Evolutionary conservation across 495 filamentous ascomycete genomes (phyloP), one percentile per base, ranked within the genome.

Genomic region (Hyaloscypha finlandica): DNA sequence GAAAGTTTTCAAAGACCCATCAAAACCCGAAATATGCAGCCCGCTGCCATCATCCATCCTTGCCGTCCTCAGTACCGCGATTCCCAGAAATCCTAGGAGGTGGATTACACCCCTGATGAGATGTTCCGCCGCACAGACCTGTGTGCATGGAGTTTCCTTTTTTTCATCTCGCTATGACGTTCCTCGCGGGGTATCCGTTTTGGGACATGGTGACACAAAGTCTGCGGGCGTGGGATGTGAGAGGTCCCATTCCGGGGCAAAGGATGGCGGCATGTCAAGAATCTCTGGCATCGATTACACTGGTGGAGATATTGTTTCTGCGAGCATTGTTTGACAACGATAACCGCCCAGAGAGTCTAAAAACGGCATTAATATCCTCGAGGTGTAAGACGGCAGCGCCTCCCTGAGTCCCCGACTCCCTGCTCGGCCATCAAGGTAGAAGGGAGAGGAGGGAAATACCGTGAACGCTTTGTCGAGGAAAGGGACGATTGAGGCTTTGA

Each of bases 121-220:
- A 59, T 35, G 56, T 20, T 31, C 6, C 12, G 25, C 11, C 35
- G 54, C 63, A 65, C 63, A 33, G 63, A 65, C 63, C 63, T 48
- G 56, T 59, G n/a, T 56, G 16, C 32, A 32, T 29, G 48, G 25
- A 56, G 12, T 25, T 51, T 48, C 42, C 14, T 53, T 33, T 55
- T 64, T 64, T 37, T 32, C n/a, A n/a, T 20, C 22, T 56, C 48
- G 63, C 63, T 65, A 65, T 48, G 63, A 65, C 63, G 63, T 65
- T 65, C 32, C 20, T 35, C 54, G 63, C 54, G 53, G 63, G 63
- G 63, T 59, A 59, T 51, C 63, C 30, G 8, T 54, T 65, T 65
- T 56, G 45, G 61, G 45, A 48, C 42, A 12, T 48, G 42, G 42
- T 48, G 42, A 48, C 42, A 48, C 42, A 48, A 48, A 48, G 3